phyloP scores from a whole-genome alignment of 345 rosid species.

The Barbarea vulgaris region DNA sequence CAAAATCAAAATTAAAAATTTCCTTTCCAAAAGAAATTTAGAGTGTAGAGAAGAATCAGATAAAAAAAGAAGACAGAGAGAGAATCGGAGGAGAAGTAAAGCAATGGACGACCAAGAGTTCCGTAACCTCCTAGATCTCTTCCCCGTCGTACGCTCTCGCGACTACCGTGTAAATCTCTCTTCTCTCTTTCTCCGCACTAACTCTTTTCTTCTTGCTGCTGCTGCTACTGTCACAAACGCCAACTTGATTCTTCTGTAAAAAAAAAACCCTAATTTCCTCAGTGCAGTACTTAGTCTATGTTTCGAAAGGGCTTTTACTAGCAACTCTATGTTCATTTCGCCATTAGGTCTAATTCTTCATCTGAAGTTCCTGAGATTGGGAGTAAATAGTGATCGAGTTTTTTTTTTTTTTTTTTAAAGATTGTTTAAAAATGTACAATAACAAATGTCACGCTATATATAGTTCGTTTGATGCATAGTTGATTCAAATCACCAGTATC shows the following conservation, averaged over 20 bases:
- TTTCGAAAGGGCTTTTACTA: constrained; percentile 2
- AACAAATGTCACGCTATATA: too few species aligned
- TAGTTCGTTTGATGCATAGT: too few species aligned
- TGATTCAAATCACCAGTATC: too few species aligned
- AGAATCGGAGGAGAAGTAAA: constrained; percentile 19
- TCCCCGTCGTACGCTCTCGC: constrained; percentile 81
- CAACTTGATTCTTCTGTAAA: neutral
- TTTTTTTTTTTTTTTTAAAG: too few species aligned
- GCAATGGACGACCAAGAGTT: constrained; percentile 83
- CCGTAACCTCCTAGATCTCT: constrained; percentile 68
- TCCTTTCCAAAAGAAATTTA: too few species aligned
- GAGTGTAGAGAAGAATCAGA: constrained; percentile 14
- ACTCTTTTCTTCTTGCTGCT: constrained; percentile 1
- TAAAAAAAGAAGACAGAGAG: neutral
- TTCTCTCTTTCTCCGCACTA: neutral
- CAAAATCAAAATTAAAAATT: neutral
- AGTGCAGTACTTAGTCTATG: neutral
- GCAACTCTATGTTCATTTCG: neutral
- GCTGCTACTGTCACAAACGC: neutral
- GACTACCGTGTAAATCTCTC: constrained; percentile 54
- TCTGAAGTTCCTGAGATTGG: neutral
- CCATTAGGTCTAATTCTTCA: neutral
- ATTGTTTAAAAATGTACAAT: too few species aligned
- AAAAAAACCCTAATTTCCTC: constrained; percentile 17
- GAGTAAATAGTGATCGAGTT: neutral